A percentile compares a stretch with the other conserved stretches of the same genome.
These are phyloP conservation scores for Lactifluus rugatus DNA, from an alignment of 768 basidiomycete genomes.

Conservation along the genomic window DNA sequence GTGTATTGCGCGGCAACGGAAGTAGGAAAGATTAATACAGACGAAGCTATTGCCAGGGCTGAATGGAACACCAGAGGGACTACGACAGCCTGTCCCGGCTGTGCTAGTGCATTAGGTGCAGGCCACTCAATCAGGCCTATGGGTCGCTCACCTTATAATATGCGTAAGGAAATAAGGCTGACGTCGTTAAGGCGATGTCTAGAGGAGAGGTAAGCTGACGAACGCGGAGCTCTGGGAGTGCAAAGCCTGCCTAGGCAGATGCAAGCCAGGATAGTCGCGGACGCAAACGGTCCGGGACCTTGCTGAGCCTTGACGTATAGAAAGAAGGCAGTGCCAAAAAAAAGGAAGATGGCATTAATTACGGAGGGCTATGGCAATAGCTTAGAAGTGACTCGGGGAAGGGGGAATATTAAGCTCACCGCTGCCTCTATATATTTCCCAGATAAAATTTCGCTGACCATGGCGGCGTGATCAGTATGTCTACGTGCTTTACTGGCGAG, in stretches of 20 bases:
- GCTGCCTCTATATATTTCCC: conserved; percentile 49
- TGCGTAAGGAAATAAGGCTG: conserved; percentile 54
- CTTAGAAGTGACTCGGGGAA: conserved; percentile 24
- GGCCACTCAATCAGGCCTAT: background rate
- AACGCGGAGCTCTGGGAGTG: background rate
- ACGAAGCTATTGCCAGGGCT: conserved; percentile 41
- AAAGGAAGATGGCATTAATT: conserved; percentile 54
- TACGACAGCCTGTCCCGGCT: conserved; percentile 43
- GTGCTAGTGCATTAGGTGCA: conserved; percentile 7
- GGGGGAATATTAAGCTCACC: conserved; percentile 22
- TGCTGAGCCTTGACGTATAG: conserved; percentile 49
- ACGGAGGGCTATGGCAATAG: conserved; percentile 39
- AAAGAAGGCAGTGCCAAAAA: conserved; percentile 47
- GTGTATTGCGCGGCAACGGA: conserved; percentile 55
- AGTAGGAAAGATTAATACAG: conserved; percentile 50
- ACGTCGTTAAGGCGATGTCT: conserved; percentile 54
- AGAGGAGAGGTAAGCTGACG: conserved; percentile 1
- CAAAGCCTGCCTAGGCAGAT: conserved; percentile 42
- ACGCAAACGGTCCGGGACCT: conserved; percentile 55
- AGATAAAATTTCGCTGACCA: conserved; percentile 31
- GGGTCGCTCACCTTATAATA: conserved; percentile 38
- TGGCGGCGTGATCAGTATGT: conserved; percentile 32
- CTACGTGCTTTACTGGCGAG: conserved; percentile 49
- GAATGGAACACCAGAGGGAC: conserved; percentile 53
- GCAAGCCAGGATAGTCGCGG: conserved; percentile 48